Evolutionary conservation across 192 early-diverging fungal genomes (phyloP).

Genomic region (Rhizophagus clarus): DNA sequence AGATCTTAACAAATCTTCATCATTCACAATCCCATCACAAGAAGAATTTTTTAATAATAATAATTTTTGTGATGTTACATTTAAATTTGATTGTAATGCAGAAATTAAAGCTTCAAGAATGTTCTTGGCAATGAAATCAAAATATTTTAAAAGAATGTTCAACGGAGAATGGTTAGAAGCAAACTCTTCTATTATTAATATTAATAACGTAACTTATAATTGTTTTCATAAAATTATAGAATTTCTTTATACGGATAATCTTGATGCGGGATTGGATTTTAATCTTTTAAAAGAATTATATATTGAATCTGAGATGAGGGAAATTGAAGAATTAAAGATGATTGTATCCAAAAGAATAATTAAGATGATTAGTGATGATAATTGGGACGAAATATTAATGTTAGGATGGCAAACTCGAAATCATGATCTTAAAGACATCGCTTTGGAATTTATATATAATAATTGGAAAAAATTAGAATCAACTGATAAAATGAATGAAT

Average conservation of each 20-base stretch:
- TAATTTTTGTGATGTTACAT: slow-evolving; percentile 28
- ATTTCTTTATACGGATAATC: slow-evolving; percentile 24
- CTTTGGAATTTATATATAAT: slow-evolving; percentile 1
- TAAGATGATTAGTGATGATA: slow-evolving; percentile 10
- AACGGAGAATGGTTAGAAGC: slow-evolving; percentile 22
- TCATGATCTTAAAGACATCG: not conserved
- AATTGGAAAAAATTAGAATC: slow-evolving; percentile 15
- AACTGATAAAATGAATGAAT: slow-evolving; percentile 15
- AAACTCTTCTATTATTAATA: not conserved
- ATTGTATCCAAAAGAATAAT: not conserved
- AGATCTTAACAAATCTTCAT: no score
- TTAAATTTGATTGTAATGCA: slow-evolving; percentile 18
- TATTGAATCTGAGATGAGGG: slow-evolving; percentile 16
- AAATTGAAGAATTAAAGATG: slow-evolving; percentile 12
- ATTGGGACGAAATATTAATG: slow-evolving; percentile 30
- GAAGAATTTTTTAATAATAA: slow-evolving; percentile 19
- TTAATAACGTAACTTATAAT: slow-evolving; percentile 17
- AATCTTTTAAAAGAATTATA: slow-evolving; percentile 23
- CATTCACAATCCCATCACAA: not conserved
- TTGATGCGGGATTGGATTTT: slow-evolving; percentile 20
- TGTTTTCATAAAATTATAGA: slow-evolving; percentile 11
- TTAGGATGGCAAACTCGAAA: slow-evolving; percentile 22
- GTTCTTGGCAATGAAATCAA: slow-evolving; percentile 12
- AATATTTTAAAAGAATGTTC: slow-evolving; percentile 28
- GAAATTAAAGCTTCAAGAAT: slow-evolving; percentile 12